Evolutionary conservation across 164 flowering plant species (phyloP), one percentile per base, ranked within the genome.

Genomic region (Cinnamomum micranthum): DNA sequence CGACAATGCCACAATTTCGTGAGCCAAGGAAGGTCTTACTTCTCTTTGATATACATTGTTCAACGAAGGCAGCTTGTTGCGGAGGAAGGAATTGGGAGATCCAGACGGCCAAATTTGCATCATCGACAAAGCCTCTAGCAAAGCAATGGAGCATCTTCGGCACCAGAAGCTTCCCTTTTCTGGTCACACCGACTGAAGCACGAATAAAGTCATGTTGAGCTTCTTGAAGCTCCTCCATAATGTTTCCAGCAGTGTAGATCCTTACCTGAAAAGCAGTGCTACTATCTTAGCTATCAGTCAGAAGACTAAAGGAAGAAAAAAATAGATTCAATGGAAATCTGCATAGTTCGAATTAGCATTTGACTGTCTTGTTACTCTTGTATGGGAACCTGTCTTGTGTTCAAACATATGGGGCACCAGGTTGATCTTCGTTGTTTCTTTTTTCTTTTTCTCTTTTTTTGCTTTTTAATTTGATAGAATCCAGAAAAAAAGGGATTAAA

Each of bases 81-180:
- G 91, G 77, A 0, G 89, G 91, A 74, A 91, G 89, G 81, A 86
- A 87, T 64, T 74, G 83, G 7, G 87, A 86, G 75, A 90, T 86
- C 96, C 96, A 91, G 2, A 83, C 81, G 20, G 86, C 89, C 47
- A 91, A 78, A 60, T 82, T 79, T 2, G 86, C 73, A 73, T 91
- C 97, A 73, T 88, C 92, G 9, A 88, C 89, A 47, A 81, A 73
- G 50, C 79, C 74, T 77, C 79, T 86, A 13, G 89, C 88, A 77
- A 87, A 89, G 77, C 89, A 86, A 72, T 90, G 90, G 10, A 90
- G 82, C 88, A 91, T 77, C 80, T 90, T 91, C 12, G 97, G 94
- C 58, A 91, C 88, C 76, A 91, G 73, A 33, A 91, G 81, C 85
- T 81, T 86, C 73, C 97, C 97, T 75, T 85, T 90, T 74, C 78